Evolutionary conservation across 257 asterid genomes (phyloP).

Genomic region (Plantago elongata): DNA sequence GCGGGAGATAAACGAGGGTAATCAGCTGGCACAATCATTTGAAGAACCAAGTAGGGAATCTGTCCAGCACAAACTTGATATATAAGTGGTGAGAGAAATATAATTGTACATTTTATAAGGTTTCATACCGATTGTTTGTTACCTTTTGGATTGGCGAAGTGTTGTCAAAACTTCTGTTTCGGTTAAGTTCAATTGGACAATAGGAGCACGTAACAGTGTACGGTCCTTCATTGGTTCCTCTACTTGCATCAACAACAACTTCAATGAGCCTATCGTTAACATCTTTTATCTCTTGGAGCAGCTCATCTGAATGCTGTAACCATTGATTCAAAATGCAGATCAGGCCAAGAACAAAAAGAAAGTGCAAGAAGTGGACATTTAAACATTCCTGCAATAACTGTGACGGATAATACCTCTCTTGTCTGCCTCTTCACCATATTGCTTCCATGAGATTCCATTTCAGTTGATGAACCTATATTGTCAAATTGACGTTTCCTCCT

Average conservation of each 20-base stretch:
- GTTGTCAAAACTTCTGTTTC: constrained; percentile 15
- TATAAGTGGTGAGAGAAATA: too few species aligned
- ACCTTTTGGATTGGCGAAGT: constrained; percentile 27
- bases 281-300: constrained; percentile 45
- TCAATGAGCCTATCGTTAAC: constrained; percentile 39
- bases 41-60: constrained; percentile 40
- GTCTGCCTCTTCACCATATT: constrained; percentile 22
- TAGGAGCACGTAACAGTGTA: constrained; percentile 32
- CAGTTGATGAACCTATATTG: constrained; percentile 6
- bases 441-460: constrained; percentile 8
- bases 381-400: background rate
- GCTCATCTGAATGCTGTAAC: constrained; percentile 28
- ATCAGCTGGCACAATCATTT: constrained; percentile 34
- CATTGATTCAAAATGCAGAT: constrained; percentile 4
- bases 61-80: constrained; percentile 10
- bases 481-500: constrained; percentile 27
- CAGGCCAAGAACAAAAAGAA: background rate
- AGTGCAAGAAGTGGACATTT: background rate
- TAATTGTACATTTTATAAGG: too few species aligned
- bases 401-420: constrained; percentile 25
- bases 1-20: constrained; percentile 48
- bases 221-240: constrained; percentile 23
- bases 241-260: constrained; percentile 33
- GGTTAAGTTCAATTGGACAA: constrained; percentile 29
- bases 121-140: background rate